Evolutionary conservation across 202 grass and related monocot species (phyloP).

Genomic region (Zizania palustris): DNA sequence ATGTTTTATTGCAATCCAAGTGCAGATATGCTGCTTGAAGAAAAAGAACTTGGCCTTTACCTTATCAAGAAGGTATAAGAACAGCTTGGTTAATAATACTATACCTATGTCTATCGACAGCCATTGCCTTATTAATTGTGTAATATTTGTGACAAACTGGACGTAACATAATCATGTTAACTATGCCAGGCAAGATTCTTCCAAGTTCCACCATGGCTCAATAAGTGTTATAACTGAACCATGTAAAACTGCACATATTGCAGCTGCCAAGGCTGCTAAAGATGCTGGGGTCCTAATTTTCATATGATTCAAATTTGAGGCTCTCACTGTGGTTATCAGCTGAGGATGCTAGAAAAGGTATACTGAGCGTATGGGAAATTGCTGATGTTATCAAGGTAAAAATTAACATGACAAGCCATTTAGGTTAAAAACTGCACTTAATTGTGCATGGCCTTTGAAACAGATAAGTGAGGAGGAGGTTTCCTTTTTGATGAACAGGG

Average conservation of each 20-base stretch:
- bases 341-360: constrained; percentile 86
- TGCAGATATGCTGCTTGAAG: constrained; percentile 98
- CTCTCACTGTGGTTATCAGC: constrained; percentile 88
- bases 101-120: constrained; percentile 1
- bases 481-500: constrained; percentile 83
- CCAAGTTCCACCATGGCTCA: constrained; percentile 92
- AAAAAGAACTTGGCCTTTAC: constrained; percentile 86
- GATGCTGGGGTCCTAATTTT: constrained; percentile 87
- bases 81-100: constrained; percentile 15
- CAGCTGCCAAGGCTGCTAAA: constrained; percentile 80
- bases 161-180: constrained; percentile 39
- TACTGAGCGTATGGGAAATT: constrained; percentile 86
- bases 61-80: constrained; percentile 77
- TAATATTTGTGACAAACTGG: constrained; percentile 43
- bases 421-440: constrained; percentile 25
- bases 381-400: constrained; percentile 94
- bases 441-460: constrained; percentile 38
- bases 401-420: constrained; percentile 22
- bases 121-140: constrained; percentile 26
- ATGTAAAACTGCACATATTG: constrained; percentile 92
- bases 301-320: constrained; percentile 94
- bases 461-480: constrained; percentile 97
- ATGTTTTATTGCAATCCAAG: constrained; percentile 99
- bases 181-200: constrained; percentile 83
- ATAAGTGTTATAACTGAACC: constrained; percentile 99